Conservation (phyloP, 208 protist genomes). For the Zelonia costaricensis region DNA sequence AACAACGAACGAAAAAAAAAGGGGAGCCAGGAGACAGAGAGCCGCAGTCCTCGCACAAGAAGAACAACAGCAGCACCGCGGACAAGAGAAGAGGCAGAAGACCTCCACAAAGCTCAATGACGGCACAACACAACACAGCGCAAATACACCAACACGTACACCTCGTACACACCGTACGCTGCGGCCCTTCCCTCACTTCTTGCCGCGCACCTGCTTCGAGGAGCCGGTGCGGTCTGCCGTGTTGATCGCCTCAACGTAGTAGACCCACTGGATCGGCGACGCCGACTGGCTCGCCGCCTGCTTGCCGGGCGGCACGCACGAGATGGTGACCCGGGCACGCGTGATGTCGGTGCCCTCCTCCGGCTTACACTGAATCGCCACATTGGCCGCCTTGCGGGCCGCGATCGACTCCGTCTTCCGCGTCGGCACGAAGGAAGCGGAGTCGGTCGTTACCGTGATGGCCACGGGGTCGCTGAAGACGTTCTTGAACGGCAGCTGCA, state of each 20-base stretch:
- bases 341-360: constrained; percentile 33
- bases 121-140: not conserved
- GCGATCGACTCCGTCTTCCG: constrained; percentile 81
- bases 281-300: constrained; percentile 3
- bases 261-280: constrained; percentile 79
- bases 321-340: constrained; percentile 34
- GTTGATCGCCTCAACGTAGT: constrained; percentile 75
- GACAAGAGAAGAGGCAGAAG: too few species aligned
- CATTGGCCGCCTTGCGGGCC: constrained; percentile 80
- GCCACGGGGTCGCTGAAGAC: constrained; percentile 88
- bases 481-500: constrained; percentile 92
- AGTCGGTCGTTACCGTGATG: constrained; percentile 85
- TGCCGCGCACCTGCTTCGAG: constrained; percentile 16
- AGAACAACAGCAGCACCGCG: too few species aligned
- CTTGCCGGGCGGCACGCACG: constrained; percentile 43
- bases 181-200: constrained; percentile 1
- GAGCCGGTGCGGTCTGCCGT: constrained; percentile 14
- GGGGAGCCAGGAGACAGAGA: too few species aligned
- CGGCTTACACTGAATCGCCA: constrained; percentile 77
- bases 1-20: not conserved
- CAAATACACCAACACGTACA: not conserved
- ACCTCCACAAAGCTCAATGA: too few species aligned
- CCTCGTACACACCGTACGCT: not conserved
- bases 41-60: too few species aligned
- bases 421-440: constrained; percentile 75